phyloP scores from a whole-genome alignment of 768 basidiomycete genomes.

The Amanita subjunquillea region DNA sequence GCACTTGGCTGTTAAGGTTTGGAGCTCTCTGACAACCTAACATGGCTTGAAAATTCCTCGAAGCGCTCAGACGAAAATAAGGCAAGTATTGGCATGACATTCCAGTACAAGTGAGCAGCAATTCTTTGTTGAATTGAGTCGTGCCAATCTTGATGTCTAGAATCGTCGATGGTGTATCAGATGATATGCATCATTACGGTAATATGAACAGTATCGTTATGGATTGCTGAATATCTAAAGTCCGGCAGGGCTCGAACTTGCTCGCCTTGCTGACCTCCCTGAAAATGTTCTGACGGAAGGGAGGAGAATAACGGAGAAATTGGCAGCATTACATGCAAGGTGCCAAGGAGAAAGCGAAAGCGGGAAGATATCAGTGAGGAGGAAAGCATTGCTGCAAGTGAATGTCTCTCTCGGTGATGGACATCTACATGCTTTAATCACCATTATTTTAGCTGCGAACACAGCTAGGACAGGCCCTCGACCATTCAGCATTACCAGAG shows the following conservation, averaged over 20 bases:
- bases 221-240: neutral
- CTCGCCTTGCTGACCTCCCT: slow-evolving; percentile 81
- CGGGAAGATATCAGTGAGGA: slow-evolving; percentile 43
- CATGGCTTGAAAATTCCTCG: neutral
- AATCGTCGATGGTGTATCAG: slow-evolving; percentile 62
- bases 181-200: slow-evolving; percentile 70
- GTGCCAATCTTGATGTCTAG: slow-evolving; percentile 22
- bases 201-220: slow-evolving; percentile 3
- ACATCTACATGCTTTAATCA: neutral
- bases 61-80: neutral
- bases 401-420: neutral
- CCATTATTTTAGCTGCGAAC: slow-evolving; percentile 3
- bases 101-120: slow-evolving; percentile 59
- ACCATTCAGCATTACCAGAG: slow-evolving; percentile 5
- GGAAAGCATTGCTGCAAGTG: slow-evolving; percentile 64
- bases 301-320: slow-evolving; percentile 44
- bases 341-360: slow-evolving; percentile 54
- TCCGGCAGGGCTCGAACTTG: slow-evolving; percentile 75
- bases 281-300: slow-evolving; percentile 55
- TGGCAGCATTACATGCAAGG: slow-evolving; percentile 47
- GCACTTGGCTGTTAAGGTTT: slow-evolving; percentile 73
- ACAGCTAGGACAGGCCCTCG: slow-evolving; percentile 2
- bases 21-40: neutral
- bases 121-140: neutral
- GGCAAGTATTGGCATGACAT: slow-evolving; percentile 57